These are phyloP conservation scores for Huntiella abstrusa DNA, from an alignment of 2,329 filamentous ascomycete genomes.

Conservation along the genomic window DNA sequence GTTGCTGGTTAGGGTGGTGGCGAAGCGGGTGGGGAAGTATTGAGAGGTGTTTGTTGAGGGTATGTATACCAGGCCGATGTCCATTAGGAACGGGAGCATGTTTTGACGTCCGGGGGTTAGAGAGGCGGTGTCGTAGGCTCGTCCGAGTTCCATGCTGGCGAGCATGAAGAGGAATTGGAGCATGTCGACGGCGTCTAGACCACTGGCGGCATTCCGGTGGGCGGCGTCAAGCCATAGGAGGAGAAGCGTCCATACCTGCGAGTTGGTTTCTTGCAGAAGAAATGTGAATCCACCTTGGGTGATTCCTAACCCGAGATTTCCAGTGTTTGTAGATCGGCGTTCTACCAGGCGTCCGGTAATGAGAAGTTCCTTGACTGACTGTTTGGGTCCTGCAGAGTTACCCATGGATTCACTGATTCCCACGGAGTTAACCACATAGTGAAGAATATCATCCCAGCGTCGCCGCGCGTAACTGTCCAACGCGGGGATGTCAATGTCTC, in stretches of 20 bases:
- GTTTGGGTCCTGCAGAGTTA: conserved; percentile 38
- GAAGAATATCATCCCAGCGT: conserved; percentile 91
- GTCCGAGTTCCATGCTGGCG: conserved; percentile 77
- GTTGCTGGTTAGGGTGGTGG: conserved; percentile 83
- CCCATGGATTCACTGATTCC: conserved; percentile 27
- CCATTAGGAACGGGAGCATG: conserved; percentile 77
- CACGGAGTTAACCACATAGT: conserved; percentile 77
- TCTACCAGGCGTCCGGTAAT: conserved; percentile 67
- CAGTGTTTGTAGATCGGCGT: conserved; percentile 21
- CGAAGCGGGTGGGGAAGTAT: conserved; percentile 81
- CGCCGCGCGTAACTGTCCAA: conserved; percentile 71
- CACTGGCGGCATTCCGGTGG: conserved; percentile 35
- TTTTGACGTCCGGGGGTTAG: conserved; percentile 65
- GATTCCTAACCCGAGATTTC: conserved; percentile 54
- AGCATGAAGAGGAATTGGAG: conserved; percentile 92
- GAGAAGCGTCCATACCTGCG: conserved; percentile 89
- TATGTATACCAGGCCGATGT: conserved; percentile 82
- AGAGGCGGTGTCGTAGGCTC: conserved; percentile 73
- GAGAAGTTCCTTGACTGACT: conserved; percentile 69
- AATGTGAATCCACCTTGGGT: conserved; percentile 91
- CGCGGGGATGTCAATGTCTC: conserved; percentile 47
- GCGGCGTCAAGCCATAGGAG: conserved; percentile 84
- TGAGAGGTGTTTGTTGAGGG: conserved; percentile 37
- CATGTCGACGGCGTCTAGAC: conserved; percentile 80
- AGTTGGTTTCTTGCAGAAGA: conserved; percentile 82